These are phyloP conservation scores for Vairimorpha necatrix DNA, from an alignment of 371 early-diverging fungal genomes.

Conservation along the genomic window DNA sequence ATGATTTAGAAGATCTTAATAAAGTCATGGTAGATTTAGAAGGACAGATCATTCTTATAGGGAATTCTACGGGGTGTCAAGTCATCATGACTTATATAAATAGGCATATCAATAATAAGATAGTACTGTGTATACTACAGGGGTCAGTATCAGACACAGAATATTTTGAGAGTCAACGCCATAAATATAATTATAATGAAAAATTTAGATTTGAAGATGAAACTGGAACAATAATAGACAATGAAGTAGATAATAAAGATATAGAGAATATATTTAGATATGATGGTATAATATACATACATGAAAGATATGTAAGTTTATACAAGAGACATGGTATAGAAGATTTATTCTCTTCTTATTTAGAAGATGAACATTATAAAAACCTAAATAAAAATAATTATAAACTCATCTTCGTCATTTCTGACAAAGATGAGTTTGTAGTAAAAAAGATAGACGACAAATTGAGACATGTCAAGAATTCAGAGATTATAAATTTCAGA, in stretches of 20 bases:
- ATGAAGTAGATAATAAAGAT: slow-evolving; percentile 20
- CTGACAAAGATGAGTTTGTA: slow-evolving; percentile 54
- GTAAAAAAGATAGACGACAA: slow-evolving; percentile 20
- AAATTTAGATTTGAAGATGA: slow-evolving; percentile 18
- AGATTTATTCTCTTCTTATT: slow-evolving; percentile 57
- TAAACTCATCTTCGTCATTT: slow-evolving; percentile 46
- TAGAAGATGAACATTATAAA: slow-evolving; percentile 30
- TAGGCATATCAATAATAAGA: neutral
- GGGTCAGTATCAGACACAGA: slow-evolving; percentile 65
- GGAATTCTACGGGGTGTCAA: slow-evolving; percentile 64
- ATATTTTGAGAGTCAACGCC: slow-evolving; percentile 46
- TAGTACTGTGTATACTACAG: slow-evolving; percentile 50
- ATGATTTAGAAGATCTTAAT: slow-evolving; percentile 37
- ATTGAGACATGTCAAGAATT: slow-evolving; percentile 24
- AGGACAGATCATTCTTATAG: slow-evolving; percentile 47
- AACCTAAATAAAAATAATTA: slow-evolving; percentile 20
- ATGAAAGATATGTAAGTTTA: slow-evolving; percentile 49
- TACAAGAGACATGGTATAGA: slow-evolving; percentile 49
- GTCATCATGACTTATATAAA: slow-evolving; percentile 48
- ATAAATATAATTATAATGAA: slow-evolving; percentile 14
- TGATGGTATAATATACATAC: neutral
- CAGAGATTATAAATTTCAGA: slow-evolving; percentile 11
- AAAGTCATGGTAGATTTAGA: neutral
- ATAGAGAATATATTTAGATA: slow-evolving; percentile 31
- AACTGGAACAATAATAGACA: slow-evolving; percentile 25